Percentiles rank a stretch among this genome's conserved stretches.
phyloP scores from a whole-genome alignment of 1,139 yeast species.

The Hyphopichia khmerensis region DNA sequence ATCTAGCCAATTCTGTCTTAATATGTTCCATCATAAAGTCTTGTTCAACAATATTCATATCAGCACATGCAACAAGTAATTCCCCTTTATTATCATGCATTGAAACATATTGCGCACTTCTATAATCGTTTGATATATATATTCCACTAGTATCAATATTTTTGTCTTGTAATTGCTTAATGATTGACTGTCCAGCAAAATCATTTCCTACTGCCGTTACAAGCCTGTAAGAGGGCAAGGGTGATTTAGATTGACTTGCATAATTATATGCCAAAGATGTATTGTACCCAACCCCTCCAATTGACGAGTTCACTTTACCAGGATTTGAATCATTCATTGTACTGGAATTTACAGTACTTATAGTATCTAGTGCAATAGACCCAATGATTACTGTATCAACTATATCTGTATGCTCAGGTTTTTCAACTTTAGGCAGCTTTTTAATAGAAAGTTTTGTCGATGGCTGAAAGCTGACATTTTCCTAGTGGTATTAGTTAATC shows the following conservation, averaged over 20 bases:
- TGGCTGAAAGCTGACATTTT: not conserved
- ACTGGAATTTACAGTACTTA: conserved; percentile 39
- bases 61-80: conserved; percentile 76
- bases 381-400: conserved; percentile 57
- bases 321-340: conserved; percentile 69
- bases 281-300: conserved; percentile 88
- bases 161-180: conserved; percentile 21
- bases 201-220: conserved; percentile 65
- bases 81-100: conserved; percentile 64
- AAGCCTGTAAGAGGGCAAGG: conserved; percentile 31
- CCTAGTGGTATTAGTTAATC: not conserved
- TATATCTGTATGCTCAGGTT: not conserved
- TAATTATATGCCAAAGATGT: conserved; percentile 56
- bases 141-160: conserved; percentile 45
- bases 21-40: conserved; percentile 45
- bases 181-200: conserved; percentile 46
- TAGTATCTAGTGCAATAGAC: conserved; percentile 73
- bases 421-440: not conserved
- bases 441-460: not conserved
- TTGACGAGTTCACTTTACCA: conserved; percentile 52
- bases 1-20: conserved; percentile 23
- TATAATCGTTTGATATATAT: conserved; percentile 14
- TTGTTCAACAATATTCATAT: conserved; percentile 67
- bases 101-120: conserved; percentile 73
- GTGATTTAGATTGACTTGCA: conserved; percentile 14